Conservation (phyloP, 2,329 filamentous ascomycete genomes). For the Chrysoporthe deuterocubensis region DNA sequence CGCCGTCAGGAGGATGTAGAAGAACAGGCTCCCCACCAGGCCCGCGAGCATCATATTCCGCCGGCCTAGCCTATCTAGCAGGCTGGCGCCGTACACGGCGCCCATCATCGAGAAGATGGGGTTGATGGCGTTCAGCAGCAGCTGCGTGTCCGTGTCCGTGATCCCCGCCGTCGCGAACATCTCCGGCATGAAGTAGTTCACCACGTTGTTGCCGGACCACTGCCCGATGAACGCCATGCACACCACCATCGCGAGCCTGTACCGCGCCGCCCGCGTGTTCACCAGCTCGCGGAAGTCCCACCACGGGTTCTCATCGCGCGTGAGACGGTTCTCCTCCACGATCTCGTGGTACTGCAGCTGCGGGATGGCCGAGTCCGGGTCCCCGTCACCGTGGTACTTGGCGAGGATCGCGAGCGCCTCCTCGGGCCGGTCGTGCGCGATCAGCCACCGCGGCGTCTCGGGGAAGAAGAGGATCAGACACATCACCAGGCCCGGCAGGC, state of each 20-base stretch:
- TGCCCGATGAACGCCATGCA: slow-evolving; percentile 49
- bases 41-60: slow-evolving; percentile 45
- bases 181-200: slow-evolving; percentile 54
- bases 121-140: slow-evolving; percentile 57
- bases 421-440: slow-evolving; percentile 37
- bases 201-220: slow-evolving; percentile 45
- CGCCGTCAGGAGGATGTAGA: slow-evolving; percentile 48
- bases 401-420: slow-evolving; percentile 37
- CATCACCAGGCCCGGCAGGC: slow-evolving; percentile 46
- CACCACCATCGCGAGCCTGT: slow-evolving; percentile 46
- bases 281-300: slow-evolving; percentile 51
- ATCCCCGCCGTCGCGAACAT: slow-evolving; percentile 57
- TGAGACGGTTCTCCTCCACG: slow-evolving; percentile 44
- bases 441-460: slow-evolving; percentile 40
- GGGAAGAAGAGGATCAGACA: slow-evolving; percentile 38
- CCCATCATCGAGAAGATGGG: slow-evolving; percentile 54
- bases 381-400: slow-evolving; percentile 44
- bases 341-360: slow-evolving; percentile 47
- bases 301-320: slow-evolving; percentile 49
- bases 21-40: slow-evolving; percentile 22
- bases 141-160: slow-evolving; percentile 43
- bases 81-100: slow-evolving; percentile 52
- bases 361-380: slow-evolving; percentile 44
- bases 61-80: slow-evolving; percentile 56
- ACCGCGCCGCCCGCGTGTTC: slow-evolving; percentile 42